Conservation (phyloP, 352 stramenopile species). For the Pythium apleroticum region DNA sequence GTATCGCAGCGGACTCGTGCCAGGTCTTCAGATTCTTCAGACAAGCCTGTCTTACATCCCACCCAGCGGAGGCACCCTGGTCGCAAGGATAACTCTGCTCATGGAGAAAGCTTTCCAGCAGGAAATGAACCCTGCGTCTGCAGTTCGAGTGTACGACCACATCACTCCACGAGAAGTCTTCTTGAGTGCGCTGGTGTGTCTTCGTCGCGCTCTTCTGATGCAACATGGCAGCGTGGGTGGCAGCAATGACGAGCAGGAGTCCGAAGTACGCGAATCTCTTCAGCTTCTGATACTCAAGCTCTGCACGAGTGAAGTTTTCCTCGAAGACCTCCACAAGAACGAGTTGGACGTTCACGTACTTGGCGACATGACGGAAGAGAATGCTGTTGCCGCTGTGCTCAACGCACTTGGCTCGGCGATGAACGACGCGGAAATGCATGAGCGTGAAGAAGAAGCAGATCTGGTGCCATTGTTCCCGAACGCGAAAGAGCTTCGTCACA, state of each 20-base stretch:
- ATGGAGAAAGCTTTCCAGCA: conserved; percentile 77
- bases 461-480: conserved; percentile 68
- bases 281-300: conserved; percentile 63
- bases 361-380: conserved; percentile 51
- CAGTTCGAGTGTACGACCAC: conserved; percentile 65
- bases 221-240: conserved; percentile 33
- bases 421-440: conserved; percentile 74
- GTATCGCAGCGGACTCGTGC: conserved; percentile 65
- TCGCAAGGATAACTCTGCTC: conserved; percentile 55
- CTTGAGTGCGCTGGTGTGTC: conserved; percentile 66
- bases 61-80: conserved; percentile 34
- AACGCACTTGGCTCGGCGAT: conserved; percentile 57
- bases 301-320: conserved; percentile 72
- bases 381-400: conserved; percentile 55
- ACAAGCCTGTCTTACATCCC: conserved; percentile 45
- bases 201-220: conserved; percentile 61
- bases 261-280: conserved; percentile 33
- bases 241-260: conserved; percentile 17
- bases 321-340: conserved; percentile 55
- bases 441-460: conserved; percentile 66
- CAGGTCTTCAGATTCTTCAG: conserved; percentile 71
- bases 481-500: conserved; percentile 48
- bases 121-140: conserved; percentile 64
- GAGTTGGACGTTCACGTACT: conserved; percentile 57
- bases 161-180: conserved; percentile 75